Evolutionary conservation across 2,329 filamentous ascomycete genomes (phyloP), one percentile per base, ranked within the genome.

Genomic region (Epichloe scottii): DNA sequence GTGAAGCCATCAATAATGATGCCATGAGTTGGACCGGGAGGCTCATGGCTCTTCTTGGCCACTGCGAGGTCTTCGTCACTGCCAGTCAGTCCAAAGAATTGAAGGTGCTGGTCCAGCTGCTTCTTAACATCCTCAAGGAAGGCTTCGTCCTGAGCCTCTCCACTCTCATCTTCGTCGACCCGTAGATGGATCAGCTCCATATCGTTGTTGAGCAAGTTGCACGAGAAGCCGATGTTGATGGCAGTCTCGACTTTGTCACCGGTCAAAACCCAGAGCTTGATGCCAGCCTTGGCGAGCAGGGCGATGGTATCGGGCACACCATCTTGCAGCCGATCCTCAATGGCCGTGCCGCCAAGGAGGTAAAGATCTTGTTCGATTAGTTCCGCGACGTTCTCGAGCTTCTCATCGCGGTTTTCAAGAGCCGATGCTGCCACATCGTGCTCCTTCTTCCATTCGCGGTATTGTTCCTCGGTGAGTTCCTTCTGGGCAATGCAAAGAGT

Each of bases 161-260:
- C 70, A 10, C 71, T 63, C 54, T 84, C 78, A 51, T 89, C 84
- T 56, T 95, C 88, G 1, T 87, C 79, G 33, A 93, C 77, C 63
- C 94, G 94, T 59, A 98, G 76, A 46, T 95, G 81, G 56, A 98
- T 87, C 55, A 98, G 73, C 59, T 98, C 93, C 93, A 98, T 96
- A 58, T 95, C 88, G 67, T 96, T 98, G 69, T 91, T 89, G 51
- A 98, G 79, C 34, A 98, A 76, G 60, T 98, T 98, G 73, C 94
- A 98, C 11, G 94, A 98, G 69, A 97, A 98, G 2, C 93, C 93
- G 63, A 98, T 98, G 71, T 98, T 98, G 81, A 98, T 98, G 52
- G 94, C 93, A 23, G 93, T 98, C 70, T 98, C 93, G 34, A 97
- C 91, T 69, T 97, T 98, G 75, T 98, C 93, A 56, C 94, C 93